Conservation (phyloP, 2,329 filamentous ascomycete genomes). For the Trichophyton simii region DNA sequence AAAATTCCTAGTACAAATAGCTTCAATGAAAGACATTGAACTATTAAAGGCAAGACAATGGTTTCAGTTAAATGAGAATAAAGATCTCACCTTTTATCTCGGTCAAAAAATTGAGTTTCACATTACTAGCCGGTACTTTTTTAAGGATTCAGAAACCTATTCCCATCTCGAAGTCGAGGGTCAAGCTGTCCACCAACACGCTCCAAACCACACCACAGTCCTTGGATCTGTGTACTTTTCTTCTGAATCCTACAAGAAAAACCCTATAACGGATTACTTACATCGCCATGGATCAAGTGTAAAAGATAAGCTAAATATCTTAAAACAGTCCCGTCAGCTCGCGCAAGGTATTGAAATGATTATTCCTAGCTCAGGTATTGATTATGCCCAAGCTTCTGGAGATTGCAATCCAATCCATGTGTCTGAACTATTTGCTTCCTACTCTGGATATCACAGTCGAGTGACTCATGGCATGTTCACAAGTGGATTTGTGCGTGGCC, state of each 20-base stretch:
- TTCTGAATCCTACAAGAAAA: background rate
- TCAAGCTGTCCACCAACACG: background rate
- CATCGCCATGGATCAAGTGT: background rate
- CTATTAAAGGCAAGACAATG: conserved; percentile 94
- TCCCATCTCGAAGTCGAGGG: background rate
- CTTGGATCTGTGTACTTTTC: background rate
- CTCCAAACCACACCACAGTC: background rate
- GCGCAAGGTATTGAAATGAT: conserved; percentile 81
- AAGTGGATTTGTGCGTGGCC: conserved; percentile 83
- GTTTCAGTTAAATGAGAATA: conserved; percentile 41
- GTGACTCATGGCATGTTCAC: conserved; percentile 96
- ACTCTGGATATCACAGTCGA: conserved; percentile 75
- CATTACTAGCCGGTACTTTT: background rate
- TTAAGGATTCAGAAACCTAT: background rate
- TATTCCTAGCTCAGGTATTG: conserved; percentile 72
- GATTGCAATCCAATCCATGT: conserved; percentile 99
- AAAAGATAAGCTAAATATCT: conserved; percentile 60
- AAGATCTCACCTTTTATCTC: background rate
- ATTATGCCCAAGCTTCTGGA: conserved; percentile 90
- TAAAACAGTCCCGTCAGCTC: conserved; percentile 85
- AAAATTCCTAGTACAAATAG: conserved; percentile 88
- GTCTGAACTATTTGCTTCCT: conserved; percentile 62
- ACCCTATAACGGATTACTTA: background rate
- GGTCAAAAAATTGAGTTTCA: background rate
- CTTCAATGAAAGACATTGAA: conserved; percentile 83